Evolutionary conservation across 2,329 filamentous ascomycete species (phyloP).

Genomic region (Clonostachys sp.): DNA sequence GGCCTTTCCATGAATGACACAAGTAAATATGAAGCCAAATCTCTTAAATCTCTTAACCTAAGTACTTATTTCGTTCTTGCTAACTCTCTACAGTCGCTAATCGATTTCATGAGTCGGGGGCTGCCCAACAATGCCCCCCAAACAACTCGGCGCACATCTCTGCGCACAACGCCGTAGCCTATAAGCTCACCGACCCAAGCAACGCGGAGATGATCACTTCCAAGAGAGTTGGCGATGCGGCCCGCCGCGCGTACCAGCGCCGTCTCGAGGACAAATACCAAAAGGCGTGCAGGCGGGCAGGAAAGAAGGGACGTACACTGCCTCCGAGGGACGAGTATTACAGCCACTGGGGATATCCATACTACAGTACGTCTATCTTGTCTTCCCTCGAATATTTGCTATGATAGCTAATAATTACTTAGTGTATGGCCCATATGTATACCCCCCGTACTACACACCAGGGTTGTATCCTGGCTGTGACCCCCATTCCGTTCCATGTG

Average conservation of each 20-base stretch:
- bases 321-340: slow-evolving; percentile 45
- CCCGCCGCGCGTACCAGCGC: slow-evolving; percentile 6
- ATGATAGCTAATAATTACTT: too few species aligned
- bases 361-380: slow-evolving; percentile 9
- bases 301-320: slow-evolving; percentile 40
- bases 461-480: too few species aligned
- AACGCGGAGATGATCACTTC: not conserved
- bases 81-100: not conserved
- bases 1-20: not conserved
- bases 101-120: not conserved
- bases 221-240: not conserved
- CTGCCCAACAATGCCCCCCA: not conserved
- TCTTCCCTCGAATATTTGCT: too few species aligned
- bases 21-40: not conserved
- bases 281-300: slow-evolving; percentile 43
- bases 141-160: not conserved
- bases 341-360: slow-evolving; percentile 48
- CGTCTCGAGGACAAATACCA: slow-evolving; percentile 51
- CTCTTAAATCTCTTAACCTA: too few species aligned
- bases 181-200: not conserved
- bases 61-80: too few species aligned
- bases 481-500: too few species aligned
- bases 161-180: not conserved
- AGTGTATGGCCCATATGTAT: too few species aligned
- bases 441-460: too few species aligned